Conservation (phyloP, 1,284 basidiomycete species). For the Pyrrhoderma lamaoense region DNA sequence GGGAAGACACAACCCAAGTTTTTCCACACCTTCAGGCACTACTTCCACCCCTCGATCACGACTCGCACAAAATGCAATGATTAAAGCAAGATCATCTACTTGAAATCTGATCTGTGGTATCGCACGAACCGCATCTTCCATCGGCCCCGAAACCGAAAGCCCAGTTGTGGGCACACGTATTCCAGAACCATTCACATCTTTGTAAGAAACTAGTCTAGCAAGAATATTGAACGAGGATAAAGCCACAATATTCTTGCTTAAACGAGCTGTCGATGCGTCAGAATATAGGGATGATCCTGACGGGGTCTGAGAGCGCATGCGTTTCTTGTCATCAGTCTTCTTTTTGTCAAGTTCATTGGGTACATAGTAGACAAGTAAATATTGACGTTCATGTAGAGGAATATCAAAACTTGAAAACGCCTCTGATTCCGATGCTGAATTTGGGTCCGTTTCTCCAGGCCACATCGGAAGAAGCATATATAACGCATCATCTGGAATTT, state of each 20-base stretch:
- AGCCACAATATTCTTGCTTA: conserved; percentile 38
- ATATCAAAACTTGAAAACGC: conserved; percentile 26
- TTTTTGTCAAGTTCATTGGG: conserved; percentile 35
- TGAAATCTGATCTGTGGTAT: conserved; percentile 30
- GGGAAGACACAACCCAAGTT: conserved; percentile 51
- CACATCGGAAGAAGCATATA: conserved; percentile 80
- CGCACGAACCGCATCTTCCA: conserved; percentile 48
- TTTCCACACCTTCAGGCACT: conserved; percentile 56
- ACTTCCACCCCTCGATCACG: conserved; percentile 65
- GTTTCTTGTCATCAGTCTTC: conserved; percentile 30
- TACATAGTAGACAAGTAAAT: conserved; percentile 68
- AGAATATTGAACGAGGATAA: conserved; percentile 57
- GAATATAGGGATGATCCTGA: conserved; percentile 21
- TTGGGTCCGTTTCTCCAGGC: conserved; percentile 62
- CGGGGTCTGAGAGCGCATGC: conserved; percentile 26
- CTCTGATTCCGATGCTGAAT: conserved; percentile 27
- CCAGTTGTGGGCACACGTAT: conserved; percentile 67
- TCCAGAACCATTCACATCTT: conserved; percentile 60
- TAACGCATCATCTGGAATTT: conserved; percentile 56
- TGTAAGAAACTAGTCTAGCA: conserved; percentile 59
- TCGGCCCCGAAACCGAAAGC: conserved; percentile 53
- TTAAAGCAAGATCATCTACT: conserved; percentile 25
- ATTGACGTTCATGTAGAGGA: conserved; percentile 50
- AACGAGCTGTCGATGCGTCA: conserved; percentile 20
- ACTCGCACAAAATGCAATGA: conserved; percentile 57